Evolutionary conservation across 805 yeast genomes (phyloP), one percentile per base, ranked within the genome.

Genomic region (Zygoascus ofunaensis): DNA sequence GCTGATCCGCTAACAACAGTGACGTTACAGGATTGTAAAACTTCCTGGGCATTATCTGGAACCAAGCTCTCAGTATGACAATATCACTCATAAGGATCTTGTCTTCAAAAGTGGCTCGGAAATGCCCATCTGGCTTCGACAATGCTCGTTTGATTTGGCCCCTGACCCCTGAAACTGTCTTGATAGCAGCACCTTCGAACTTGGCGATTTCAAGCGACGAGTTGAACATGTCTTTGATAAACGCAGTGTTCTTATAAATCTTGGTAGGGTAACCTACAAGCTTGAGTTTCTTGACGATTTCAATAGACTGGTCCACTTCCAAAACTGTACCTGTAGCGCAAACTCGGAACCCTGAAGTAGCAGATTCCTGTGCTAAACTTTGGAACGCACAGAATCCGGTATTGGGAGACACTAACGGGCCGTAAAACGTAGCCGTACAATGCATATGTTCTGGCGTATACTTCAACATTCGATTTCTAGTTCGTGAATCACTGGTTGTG

Each of bases 401-500:
- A 60, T 90, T 90, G 34, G 98, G 98, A 1, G 97, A 87, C 42
- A 90, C 96, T 44, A 92, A 72, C 10, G 99, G 99, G 1, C 98
- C 98, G 59, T 87, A 92, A 64, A 92, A 87, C 26, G 95, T 82
- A 1, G 95, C 97, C 60, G 82, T 80, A 72, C 98, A 92, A 62
- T 83, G 90, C 20, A 96, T 86, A 64, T 92, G 99, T 60, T 92
- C 99, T 5, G 98, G 98, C 0, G 98, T 92, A 62, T 92, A 92
- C 61, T 92, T 92, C 66, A 92, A 74, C 96, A 92, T 86, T 69
- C 98, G 82, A 58, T 89, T 90, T 71, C 99, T 77, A 12, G 99
- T 92, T 67, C 99, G 76, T 4, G 98, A 92, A 64, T 92, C 99
- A 4, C 95, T 79, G 0, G 98, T 92, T 3, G 98, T 89, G 62